These are phyloP conservation scores for Sphaerobolus stellatus DNA, from an alignment of 1,284 basidiomycete species.

Conservation along the genomic window DNA sequence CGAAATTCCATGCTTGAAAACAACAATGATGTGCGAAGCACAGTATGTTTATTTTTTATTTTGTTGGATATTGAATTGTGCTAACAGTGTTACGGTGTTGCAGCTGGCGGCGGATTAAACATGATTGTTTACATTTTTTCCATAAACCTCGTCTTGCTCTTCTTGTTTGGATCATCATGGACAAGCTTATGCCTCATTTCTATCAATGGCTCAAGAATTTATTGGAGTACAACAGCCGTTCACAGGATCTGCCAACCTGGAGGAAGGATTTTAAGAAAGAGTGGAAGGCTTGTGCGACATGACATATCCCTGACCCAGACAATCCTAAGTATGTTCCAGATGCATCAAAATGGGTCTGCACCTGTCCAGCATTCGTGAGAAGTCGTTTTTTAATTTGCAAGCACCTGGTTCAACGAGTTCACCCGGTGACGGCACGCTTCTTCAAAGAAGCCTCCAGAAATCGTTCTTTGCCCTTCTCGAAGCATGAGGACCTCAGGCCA, in stretches of 20 bases:
- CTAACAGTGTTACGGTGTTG: no score
- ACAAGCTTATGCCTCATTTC: conserved; percentile 32
- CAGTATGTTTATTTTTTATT: conserved; percentile 9
- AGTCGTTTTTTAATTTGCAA: no score
- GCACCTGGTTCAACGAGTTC: no score
- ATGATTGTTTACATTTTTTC: conserved; percentile 34
- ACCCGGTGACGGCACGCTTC: no score
- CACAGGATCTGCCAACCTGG: conserved; percentile 31
- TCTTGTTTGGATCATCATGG: conserved; percentile 31
- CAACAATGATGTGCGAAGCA: conserved; percentile 15
- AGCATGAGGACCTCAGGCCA: no score
- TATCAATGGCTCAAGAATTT: conserved; percentile 26
- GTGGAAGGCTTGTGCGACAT: conserved; percentile 24
- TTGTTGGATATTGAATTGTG: not conserved
- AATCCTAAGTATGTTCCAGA: no score
- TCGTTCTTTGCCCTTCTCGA: no score
- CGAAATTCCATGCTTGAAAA: conserved; percentile 23
- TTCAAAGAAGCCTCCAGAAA: no score
- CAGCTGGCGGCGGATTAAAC: conserved; percentile 34
- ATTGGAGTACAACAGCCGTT: conserved; percentile 24
- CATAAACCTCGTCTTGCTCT: conserved; percentile 32
- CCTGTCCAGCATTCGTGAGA: no score
- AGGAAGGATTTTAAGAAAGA: conserved; percentile 31
- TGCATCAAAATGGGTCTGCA: no score
- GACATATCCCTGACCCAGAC: conserved; percentile 18